Evolutionary conservation across 1,139 yeast species (phyloP).

Genomic region (Zhuliangozyma parablackwelliae): DNA sequence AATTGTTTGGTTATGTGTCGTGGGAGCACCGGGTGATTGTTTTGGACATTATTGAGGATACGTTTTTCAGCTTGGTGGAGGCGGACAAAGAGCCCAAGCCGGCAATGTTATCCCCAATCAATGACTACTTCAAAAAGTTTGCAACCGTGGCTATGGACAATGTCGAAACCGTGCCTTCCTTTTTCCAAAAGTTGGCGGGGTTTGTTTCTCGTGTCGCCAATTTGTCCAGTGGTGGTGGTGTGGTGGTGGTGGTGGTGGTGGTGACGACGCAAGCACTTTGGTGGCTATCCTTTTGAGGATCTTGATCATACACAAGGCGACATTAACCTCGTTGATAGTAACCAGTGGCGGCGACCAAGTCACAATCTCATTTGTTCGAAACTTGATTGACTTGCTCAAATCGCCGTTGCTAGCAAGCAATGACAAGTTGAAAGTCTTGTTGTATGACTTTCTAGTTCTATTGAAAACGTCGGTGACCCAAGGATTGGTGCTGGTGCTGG

Average conservation of each 20-base stretch:
- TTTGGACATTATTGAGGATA: constrained; percentile 26
- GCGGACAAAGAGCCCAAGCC: constrained; percentile 17
- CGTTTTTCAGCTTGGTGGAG: constrained; percentile 11
- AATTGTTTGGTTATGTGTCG: constrained; percentile 29
- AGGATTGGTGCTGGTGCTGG: constrained; percentile 11
- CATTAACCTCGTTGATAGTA: constrained; percentile 29
- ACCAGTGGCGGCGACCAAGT: constrained; percentile 27
- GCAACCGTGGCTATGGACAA: constrained; percentile 23
- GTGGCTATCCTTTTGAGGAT: constrained; percentile 50
- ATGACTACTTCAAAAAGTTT: constrained; percentile 39
- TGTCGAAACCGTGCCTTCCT: constrained; percentile 16
- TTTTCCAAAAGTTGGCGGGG: constrained; percentile 16
- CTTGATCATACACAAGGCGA: constrained; percentile 53
- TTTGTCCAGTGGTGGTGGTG: constrained; percentile 8
- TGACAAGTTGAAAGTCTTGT: constrained; percentile 52
- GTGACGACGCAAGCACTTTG: constrained; percentile 13
- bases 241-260: constrained; percentile 5
- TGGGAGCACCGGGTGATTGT: constrained; percentile 27
- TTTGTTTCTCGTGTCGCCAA: constrained; percentile 17
- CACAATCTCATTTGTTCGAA: constrained; percentile 32
- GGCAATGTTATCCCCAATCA: constrained; percentile 23
- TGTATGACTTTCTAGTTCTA: constrained; percentile 60
- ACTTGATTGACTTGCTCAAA: constrained; percentile 44
- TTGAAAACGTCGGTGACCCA: constrained; percentile 40
- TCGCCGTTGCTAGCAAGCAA: constrained; percentile 36